Percentiles rank a stretch among this genome's conserved stretches.
These are phyloP conservation scores for Geosiphon pyriformis DNA, from an alignment of 192 early-diverging fungal species.

Conservation along the genomic window DNA sequence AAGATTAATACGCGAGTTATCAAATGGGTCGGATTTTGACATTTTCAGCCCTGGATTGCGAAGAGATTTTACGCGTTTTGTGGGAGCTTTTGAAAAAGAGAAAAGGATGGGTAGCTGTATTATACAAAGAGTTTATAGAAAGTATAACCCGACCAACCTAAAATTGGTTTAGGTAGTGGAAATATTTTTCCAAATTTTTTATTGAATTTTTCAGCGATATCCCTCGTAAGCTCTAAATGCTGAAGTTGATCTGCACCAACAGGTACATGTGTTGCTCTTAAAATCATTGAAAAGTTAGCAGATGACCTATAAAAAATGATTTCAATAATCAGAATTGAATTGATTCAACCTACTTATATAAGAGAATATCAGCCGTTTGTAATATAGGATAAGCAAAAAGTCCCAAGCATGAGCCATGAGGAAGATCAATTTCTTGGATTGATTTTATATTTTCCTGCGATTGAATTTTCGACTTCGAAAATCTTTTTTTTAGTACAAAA, in stretches of 20 bases:
- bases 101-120: neutral
- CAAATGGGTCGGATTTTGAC: conserved; percentile 80
- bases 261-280: conserved; percentile 74
- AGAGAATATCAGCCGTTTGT: conserved; percentile 85
- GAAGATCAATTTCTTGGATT: conserved; percentile 39
- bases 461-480: conserved; percentile 39
- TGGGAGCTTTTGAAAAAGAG: conserved; percentile 24
- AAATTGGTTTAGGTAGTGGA: conserved; percentile 57
- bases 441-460: conserved; percentile 33
- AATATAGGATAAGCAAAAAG: conserved; percentile 88
- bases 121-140: neutral
- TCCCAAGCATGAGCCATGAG: conserved; percentile 58
- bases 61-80: conserved; percentile 83
- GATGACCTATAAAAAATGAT: neutral
- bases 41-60: conserved; percentile 73
- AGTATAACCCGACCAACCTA: conserved; percentile 49
- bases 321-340: no score
- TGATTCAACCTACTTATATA: conserved; percentile 65
- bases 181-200: conserved; percentile 63
- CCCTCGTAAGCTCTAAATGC: conserved; percentile 83
- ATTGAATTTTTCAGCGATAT: conserved; percentile 74
- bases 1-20: conserved; percentile 70
- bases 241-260: conserved; percentile 93
- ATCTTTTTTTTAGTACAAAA: neutral
- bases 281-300: conserved; percentile 13